phyloP scores from a whole-genome alignment of 2,329 filamentous ascomycete genomes.

The Blumeria hordei region DNA sequence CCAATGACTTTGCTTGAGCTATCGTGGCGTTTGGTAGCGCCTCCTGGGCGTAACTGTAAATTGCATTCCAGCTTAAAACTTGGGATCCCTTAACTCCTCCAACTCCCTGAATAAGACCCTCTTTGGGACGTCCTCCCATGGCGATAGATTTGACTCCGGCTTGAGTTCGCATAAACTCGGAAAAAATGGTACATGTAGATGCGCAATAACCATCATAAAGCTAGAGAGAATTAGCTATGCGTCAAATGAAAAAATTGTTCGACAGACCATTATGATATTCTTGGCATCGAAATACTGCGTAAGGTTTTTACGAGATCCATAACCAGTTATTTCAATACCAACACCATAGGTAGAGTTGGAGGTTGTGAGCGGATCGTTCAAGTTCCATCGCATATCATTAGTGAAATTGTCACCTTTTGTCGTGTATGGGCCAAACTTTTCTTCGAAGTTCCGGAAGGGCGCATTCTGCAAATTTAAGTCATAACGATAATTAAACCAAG shows the following conservation, averaged over 20 bases:
- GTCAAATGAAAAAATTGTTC: background rate
- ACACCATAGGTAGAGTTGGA: conserved; percentile 7
- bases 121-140: conserved; percentile 32
- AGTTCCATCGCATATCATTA: conserved; percentile 10
- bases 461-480: conserved; percentile 11
- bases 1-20: conserved; percentile 6
- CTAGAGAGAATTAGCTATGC: background rate
- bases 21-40: background rate
- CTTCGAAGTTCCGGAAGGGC: conserved; percentile 8
- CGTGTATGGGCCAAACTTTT: conserved; percentile 10
- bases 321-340: conserved; percentile 15
- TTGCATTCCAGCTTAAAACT: conserved; percentile 6
- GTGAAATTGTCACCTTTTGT: conserved; percentile 10
- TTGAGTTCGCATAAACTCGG: conserved; percentile 26
- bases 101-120: conserved; percentile 32
- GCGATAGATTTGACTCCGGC: conserved; percentile 30
- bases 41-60: conserved; percentile 5
- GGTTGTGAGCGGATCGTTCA: conserved; percentile 6
- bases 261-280: conserved; percentile 15
- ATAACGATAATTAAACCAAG: conserved; percentile 11
- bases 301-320: conserved; percentile 11
- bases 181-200: conserved; percentile 34
- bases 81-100: conserved; percentile 39
- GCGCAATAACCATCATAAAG: conserved; percentile 30
- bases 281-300: conserved; percentile 18